Conservation (phyloP, 2,329 filamentous ascomycete species). For the Fusarium incarnatum region DNA sequence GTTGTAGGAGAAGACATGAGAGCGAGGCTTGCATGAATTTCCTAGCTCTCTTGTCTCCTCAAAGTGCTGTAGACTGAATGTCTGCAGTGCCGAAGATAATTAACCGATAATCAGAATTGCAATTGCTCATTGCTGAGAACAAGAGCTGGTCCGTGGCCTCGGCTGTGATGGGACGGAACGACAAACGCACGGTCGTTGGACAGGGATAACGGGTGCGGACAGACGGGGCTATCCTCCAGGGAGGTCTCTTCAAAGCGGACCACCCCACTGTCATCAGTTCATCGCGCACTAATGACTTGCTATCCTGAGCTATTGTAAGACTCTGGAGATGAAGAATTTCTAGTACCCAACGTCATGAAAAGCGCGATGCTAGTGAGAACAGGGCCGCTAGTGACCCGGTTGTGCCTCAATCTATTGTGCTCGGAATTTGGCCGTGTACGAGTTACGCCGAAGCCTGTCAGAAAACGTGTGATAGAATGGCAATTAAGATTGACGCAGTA, state of each 20-base stretch:
- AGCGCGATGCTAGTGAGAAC: background rate
- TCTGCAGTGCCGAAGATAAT: slow-evolving; percentile 2
- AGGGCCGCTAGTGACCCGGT: background rate
- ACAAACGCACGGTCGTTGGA: slow-evolving; percentile 40
- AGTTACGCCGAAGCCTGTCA: slow-evolving; percentile 3
- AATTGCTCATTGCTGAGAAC: slow-evolving; percentile 27
- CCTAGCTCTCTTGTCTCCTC: slow-evolving; percentile 15
- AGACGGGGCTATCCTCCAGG: slow-evolving; percentile 11
- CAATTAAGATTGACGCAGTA: background rate
- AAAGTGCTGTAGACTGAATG: background rate
- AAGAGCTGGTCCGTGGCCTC: slow-evolving; percentile 48
- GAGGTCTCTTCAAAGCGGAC: slow-evolving; percentile 31
- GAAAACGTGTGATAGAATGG: background rate
- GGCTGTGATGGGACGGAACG: slow-evolving; percentile 43
- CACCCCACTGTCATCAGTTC: slow-evolving; percentile 34
- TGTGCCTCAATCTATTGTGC: background rate
- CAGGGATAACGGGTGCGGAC: slow-evolving; percentile 44
- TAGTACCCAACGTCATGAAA: background rate
- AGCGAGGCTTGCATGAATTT: slow-evolving; percentile 2
- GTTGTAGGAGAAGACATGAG: slow-evolving; percentile 3
- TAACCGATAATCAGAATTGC: slow-evolving; percentile 5
- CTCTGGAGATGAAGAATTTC: slow-evolving; percentile 2
- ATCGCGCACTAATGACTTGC: slow-evolving; percentile 27
- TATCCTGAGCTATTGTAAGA: slow-evolving; percentile 15
- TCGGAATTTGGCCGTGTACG: background rate